These are phyloP conservation scores for Picocystis sp. DNA, from an alignment of 163 green algal species.

Conservation along the genomic window DNA sequence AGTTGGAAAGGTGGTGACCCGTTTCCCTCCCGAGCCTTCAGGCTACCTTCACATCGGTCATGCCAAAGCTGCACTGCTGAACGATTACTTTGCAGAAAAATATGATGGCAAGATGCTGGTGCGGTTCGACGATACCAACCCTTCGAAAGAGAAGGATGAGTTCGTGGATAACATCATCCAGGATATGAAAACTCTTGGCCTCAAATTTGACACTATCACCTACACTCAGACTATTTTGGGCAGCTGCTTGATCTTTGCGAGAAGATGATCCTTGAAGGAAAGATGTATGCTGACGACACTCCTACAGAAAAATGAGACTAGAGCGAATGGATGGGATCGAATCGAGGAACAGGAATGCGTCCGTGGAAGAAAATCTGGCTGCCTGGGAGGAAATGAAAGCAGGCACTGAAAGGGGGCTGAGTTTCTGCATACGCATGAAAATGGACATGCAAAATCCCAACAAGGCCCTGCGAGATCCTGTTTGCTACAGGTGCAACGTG, in stretches of 20 bases:
- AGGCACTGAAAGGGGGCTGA: conserved; percentile 38
- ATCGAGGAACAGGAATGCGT: conserved; percentile 35
- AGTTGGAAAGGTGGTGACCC: conserved; percentile 79
- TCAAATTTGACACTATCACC: conserved; percentile 53
- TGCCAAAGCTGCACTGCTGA: conserved; percentile 84
- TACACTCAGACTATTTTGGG: conserved; percentile 96
- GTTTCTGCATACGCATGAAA: conserved; percentile 40
- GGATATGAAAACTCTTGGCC: conserved; percentile 61
- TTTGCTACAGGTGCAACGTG: conserved; percentile 85
- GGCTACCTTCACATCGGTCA: conserved; percentile 98
- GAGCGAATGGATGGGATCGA: conserved; percentile 74
- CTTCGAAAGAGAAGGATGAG: conserved; percentile 95
- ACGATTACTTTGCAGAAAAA: conserved; percentile 78
- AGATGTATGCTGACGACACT: conserved; percentile 91
- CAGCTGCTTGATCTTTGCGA: conserved; percentile 60
- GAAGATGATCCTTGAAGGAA: conserved; percentile 69
- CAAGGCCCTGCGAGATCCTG: conserved; percentile 70
- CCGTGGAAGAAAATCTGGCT: conserved; percentile 60
- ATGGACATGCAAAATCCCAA: conserved; percentile 51
- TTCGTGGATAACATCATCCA: conserved; percentile 91
- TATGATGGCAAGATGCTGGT: conserved; percentile 73
- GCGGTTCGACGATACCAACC: conserved; percentile 98
- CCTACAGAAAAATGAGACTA: conserved; percentile 30
- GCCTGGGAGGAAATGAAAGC: conserved; percentile 76
- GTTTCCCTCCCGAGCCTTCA: conserved; percentile 92